Evolutionary conservation across 495 filamentous ascomycete genomes (phyloP).

Genomic region (Trichoderma asperelloides): DNA sequence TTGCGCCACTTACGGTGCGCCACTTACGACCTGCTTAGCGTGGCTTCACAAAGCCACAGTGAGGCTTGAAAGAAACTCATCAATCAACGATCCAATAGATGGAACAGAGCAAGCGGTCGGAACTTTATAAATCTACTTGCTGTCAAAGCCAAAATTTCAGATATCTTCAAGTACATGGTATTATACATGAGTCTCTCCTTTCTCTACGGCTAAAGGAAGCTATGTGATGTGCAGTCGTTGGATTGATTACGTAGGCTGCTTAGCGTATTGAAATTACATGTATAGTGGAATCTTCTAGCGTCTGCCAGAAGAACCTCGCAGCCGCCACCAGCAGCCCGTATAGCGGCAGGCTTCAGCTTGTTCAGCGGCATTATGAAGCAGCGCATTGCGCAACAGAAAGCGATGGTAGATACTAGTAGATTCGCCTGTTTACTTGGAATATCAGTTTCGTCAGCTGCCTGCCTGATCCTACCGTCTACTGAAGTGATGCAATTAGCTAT

Average conservation of each 20-base stretch:
- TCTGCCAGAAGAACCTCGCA: conserved; percentile 1
- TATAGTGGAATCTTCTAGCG: conserved; percentile 7
- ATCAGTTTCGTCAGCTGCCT: conserved; percentile 13
- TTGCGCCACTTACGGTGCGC: too few relatives aligned
- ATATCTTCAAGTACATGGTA: background rate
- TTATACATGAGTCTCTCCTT: background rate
- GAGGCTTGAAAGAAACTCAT: background rate
- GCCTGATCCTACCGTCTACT: conserved; percentile 14
- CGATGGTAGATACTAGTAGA: conserved; percentile 3
- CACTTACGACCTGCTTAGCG: background rate
- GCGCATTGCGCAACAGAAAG: conserved; percentile 17
- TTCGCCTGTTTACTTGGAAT: background rate
- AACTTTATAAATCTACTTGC: background rate
- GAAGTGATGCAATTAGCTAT: conserved; percentile 8
- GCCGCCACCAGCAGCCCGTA: background rate
- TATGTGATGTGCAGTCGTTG: too few relatives aligned
- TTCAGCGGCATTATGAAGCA: background rate
- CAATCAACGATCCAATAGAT: too few relatives aligned
- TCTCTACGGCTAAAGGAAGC: background rate
- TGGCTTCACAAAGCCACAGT: background rate
- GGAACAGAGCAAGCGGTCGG: background rate
- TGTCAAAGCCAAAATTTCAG: background rate
- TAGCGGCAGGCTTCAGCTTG: background rate
- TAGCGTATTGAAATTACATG: background rate
- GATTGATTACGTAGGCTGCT: too few relatives aligned